Evolutionary conservation across 1,139 yeast genomes (phyloP), one percentile per base, ranked within the genome.

Genomic region (Magnusiomyces tetraspermus): DNA sequence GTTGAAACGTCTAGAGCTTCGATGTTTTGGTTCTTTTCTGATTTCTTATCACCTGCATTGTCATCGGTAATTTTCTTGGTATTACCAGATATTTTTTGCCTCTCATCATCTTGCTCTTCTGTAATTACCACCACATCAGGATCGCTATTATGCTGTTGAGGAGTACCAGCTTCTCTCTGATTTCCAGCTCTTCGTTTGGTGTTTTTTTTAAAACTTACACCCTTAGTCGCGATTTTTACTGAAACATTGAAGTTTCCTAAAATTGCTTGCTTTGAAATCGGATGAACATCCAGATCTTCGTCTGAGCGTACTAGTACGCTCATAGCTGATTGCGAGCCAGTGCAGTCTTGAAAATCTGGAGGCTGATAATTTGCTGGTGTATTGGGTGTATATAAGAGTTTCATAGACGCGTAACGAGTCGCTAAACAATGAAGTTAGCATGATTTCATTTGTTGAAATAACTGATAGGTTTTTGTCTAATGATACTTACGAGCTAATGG

Each of bases 311-410:
- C 8, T 19, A 38, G 42, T 4, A 38, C 8, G 24, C 15, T 38
- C 21, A 15, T 19, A 22, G 49, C 42, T 3, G 5, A 30, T 13
- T 17, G 40, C 4, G 42, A 22, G 19, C 49, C 49, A 15, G 53
- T 49, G 40, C 56, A 51, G 44, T 51, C 54, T 22, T 48, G 49
- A 44, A 54, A 54, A 22, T 48, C 46, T 5, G 54, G 56, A 15
- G 56, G 56, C 45, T 54, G 54, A 45, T 54, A 54, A 26, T 49
- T 36, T 3, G 23, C 22, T 19, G 56, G 56, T 22, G 52, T 48
- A 22, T 54, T 50, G 11, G 50, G 44, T 1, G 56, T 51, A 23
- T 54, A 54, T 1, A 51, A 46, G n/a, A 54, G 50, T 43, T 54
- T 49, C 52, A 54, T 51, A 26, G 52, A 50, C 11, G 50, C 41